phyloP scores from a whole-genome alignment of 1,284 basidiomycete species.

The Sporisorium sorghi region DNA sequence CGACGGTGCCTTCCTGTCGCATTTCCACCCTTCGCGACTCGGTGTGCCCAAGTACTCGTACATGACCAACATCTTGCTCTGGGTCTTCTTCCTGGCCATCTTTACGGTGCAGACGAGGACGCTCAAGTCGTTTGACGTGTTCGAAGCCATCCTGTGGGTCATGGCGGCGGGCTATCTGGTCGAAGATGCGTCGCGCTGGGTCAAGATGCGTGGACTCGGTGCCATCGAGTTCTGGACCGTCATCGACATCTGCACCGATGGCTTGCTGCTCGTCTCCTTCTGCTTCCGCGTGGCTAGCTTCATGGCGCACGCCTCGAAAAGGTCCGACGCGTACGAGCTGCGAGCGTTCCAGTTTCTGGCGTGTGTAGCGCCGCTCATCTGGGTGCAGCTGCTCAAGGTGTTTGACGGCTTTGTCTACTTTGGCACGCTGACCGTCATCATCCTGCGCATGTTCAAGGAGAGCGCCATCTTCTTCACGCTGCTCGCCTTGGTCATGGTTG shows the following conservation, averaged over 20 bases:
- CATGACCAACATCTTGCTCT: conserved; percentile 53
- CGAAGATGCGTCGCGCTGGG: conserved; percentile 56
- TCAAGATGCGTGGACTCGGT: conserved; percentile 61
- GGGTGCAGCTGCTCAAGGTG: conserved; percentile 58
- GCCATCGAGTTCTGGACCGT: conserved; percentile 61
- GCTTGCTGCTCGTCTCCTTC: conserved; percentile 51
- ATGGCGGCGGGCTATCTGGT: conserved; percentile 59
- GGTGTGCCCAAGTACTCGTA: conserved; percentile 59
- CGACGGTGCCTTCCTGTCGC: conserved; percentile 49
- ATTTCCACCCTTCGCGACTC: conserved; percentile 55
- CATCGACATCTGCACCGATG: conserved; percentile 56
- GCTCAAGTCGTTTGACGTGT: conserved; percentile 47
- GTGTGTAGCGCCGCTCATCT: conserved; percentile 63
- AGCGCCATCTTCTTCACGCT: conserved; percentile 75
- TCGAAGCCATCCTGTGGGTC: conserved; percentile 55
- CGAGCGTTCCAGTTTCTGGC: conserved; percentile 60
- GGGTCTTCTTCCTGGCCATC: conserved; percentile 57
- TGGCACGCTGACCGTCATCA: conserved; percentile 57
- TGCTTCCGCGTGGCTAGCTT: conserved; percentile 55
- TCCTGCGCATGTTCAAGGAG: conserved; percentile 85
- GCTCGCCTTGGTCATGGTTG: conserved; percentile 81
- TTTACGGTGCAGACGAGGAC: conserved; percentile 57
- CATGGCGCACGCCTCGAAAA: conserved; percentile 37
- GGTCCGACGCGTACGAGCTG: conserved; percentile 41
- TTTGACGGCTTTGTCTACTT: conserved; percentile 73